Base-by-base conservation (phyloP, 106 monocot genomes). In the Dioscorea zingiberensis region DNA sequence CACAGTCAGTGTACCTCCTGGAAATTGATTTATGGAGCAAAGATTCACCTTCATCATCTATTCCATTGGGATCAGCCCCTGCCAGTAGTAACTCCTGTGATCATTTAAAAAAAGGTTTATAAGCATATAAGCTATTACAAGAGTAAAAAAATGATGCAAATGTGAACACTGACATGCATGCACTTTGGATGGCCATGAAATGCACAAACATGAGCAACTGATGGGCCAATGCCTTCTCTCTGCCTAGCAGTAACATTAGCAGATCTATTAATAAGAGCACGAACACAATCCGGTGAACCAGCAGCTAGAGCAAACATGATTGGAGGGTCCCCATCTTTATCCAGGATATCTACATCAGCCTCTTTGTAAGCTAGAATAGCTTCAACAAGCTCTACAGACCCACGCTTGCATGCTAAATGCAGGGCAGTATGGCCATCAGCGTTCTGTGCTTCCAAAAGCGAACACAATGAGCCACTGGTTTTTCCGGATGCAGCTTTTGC, bases 21-120 rank as follows among this genome's bases (percentile, higher is more conserved):
- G 84, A 64, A 67, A 98, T 71, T 17, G 92, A 89, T 75, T 75
- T 89, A 75, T 98, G 98, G 67, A 98, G 57, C 27, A 98, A 74
- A 76, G 98, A 84, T 75, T 98, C 98, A 73, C 93, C 89, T 82
- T 93, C 93, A 73, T 89, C 86, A 76, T 98, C 98, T 16, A 98
- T 62, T 67, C 78, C 84, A 98, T 87, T 98, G 29, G 98, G 84
- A 77, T 93, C 98, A 61, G 98, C 93, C 16, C 98, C 93, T 60
- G 93, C 98, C 82, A 80, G 61, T 19, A 98, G 66, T 57, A 98
- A 73, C 62, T 89, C 98, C 98, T 98, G 75, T 25, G 29, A 58
- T 16, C 72, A 65, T 44, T 44, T 69, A 74, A 68, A 61, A n/a
- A 51, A 21, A 74, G 14, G n/a, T 55, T 8, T 25, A 27, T 0